A percentile compares a stretch with the other conserved stretches of the same genome.
These are phyloP conservation scores for Styphnolobium japonicum DNA, from an alignment of 306 rosid species.

Conservation along the genomic window DNA sequence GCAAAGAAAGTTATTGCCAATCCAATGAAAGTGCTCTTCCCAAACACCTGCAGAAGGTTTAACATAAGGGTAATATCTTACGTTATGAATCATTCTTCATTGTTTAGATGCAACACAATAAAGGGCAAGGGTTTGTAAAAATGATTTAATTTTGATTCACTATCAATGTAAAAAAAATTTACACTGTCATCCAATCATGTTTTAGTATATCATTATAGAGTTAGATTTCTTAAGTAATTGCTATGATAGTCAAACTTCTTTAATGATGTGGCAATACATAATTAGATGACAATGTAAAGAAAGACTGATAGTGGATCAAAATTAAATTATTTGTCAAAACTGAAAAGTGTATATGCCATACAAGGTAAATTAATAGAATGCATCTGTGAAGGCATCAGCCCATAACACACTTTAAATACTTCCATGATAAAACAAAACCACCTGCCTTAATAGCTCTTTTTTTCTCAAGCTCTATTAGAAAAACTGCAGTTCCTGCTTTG, in stretches of 20 bases:
- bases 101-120: neutral
- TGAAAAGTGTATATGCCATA: neutral
- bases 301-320: too few species aligned
- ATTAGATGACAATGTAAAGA: too few species aligned
- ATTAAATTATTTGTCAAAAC: too few species aligned
- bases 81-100: neutral
- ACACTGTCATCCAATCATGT: too few species aligned
- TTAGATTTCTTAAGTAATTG: too few species aligned
- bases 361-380: neutral
- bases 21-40: constrained; percentile 69
- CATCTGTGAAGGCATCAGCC: neutral
- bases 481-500: constrained; percentile 74
- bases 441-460: constrained; percentile 80
- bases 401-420: neutral
- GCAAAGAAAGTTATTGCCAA: constrained; percentile 71
- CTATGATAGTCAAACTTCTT: too few species aligned
- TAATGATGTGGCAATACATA: too few species aligned
- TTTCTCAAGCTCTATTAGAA: constrained; percentile 70
- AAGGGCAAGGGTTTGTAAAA: neutral
- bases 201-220: too few species aligned
- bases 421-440: constrained; percentile 6
- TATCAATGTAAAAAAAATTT: too few species aligned
- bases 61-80: neutral
- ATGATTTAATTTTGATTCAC: too few species aligned
- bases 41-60: constrained; percentile 65